Evolutionary conservation across 495 filamentous ascomycete genomes (phyloP).

Genomic region (Aspergillus avenaceus): DNA sequence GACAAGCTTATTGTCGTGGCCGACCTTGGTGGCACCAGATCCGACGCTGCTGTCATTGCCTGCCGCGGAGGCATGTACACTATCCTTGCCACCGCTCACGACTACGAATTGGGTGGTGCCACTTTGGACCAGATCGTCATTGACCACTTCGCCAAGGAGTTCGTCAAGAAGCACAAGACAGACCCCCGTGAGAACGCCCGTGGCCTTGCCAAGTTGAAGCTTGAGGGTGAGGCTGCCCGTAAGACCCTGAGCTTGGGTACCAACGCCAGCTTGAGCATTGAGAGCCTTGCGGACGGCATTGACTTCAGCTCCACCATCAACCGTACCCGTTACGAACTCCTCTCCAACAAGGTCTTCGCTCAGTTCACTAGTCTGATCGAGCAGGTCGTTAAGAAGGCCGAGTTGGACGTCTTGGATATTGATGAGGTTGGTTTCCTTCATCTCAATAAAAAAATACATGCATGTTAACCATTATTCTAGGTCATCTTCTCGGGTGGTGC

Average conservation of each 20-base stretch:
- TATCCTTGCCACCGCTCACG: conserved; percentile 86
- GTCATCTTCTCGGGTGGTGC: conserved; percentile 91
- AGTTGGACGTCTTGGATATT: conserved; percentile 85
- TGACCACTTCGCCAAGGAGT: conserved; percentile 97
- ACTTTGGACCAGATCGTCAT: conserved; percentile 85
- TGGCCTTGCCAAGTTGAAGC: conserved; percentile 84
- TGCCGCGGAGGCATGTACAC: conserved; percentile 95
- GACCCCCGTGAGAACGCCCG: conserved; percentile 80
- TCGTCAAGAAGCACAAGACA: conserved; percentile 86
- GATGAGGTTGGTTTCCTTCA: conserved; percentile 57
- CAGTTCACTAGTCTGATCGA: conserved; percentile 83
- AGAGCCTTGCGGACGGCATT: conserved; percentile 79
- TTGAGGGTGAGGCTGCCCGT: conserved; percentile 85
- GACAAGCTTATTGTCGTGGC: conserved; percentile 93
- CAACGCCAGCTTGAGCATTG: conserved; percentile 85
- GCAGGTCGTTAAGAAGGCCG: conserved; percentile 84
- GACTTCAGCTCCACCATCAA: conserved; percentile 92
- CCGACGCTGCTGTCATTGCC: conserved; percentile 85
- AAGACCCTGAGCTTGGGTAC: conserved; percentile 83
- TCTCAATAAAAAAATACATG: background rate
- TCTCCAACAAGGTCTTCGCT: conserved; percentile 76
- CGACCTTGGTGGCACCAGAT: conserved; percentile 88
- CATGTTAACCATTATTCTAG: conserved; percentile 16
- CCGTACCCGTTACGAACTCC: conserved; percentile 87
- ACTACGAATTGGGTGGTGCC: conserved; percentile 82